Evolutionary conservation across 352 stramenopile genomes (phyloP).

Genomic region (Globisporangium paddicum): DNA sequence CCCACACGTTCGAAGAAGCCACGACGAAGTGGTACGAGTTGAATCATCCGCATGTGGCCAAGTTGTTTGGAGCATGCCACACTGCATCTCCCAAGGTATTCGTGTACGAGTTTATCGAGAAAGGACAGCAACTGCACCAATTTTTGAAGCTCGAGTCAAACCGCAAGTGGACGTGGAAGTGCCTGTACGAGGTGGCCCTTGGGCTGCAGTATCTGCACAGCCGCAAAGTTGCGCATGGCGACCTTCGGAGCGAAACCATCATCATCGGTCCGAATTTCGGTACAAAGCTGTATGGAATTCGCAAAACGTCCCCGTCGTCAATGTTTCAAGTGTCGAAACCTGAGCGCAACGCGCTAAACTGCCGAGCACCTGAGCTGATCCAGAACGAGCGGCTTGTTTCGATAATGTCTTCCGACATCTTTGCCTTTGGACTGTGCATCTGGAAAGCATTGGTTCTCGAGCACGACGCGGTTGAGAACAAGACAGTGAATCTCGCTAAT

Average conservation of each 20-base stretch:
- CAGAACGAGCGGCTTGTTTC: neutral
- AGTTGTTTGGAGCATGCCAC: slow-evolving; percentile 7
- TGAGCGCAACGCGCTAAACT: neutral
- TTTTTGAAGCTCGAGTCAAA: neutral
- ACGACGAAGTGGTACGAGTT: neutral
- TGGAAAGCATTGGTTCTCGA: neutral
- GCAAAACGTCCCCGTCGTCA: neutral
- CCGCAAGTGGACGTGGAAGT: slow-evolving; percentile 7
- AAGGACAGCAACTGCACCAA: neutral
- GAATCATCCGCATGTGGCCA: slow-evolving; percentile 7
- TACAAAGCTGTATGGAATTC: slow-evolving; percentile 11
- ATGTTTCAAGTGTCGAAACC: neutral
- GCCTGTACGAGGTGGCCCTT: slow-evolving; percentile 19
- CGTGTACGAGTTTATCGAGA: no score
- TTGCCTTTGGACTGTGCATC: slow-evolving; percentile 23
- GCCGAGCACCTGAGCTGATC: slow-evolving; percentile 14
- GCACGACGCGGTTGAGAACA: no score
- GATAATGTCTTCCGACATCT: slow-evolving; percentile 17
- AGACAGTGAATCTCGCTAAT: no score
- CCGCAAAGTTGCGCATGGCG: slow-evolving; percentile 14
- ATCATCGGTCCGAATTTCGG: slow-evolving; percentile 9
- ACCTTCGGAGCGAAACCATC: slow-evolving; percentile 8
- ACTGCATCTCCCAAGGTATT: neutral
- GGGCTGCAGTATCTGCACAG: slow-evolving; percentile 24
- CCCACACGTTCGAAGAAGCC: neutral